A percentile compares a stretch with the other conserved stretches of the same genome.
phyloP scores from a whole-genome alignment of 2,329 filamentous ascomycete genomes.

The Penicillium vulpinum region DNA sequence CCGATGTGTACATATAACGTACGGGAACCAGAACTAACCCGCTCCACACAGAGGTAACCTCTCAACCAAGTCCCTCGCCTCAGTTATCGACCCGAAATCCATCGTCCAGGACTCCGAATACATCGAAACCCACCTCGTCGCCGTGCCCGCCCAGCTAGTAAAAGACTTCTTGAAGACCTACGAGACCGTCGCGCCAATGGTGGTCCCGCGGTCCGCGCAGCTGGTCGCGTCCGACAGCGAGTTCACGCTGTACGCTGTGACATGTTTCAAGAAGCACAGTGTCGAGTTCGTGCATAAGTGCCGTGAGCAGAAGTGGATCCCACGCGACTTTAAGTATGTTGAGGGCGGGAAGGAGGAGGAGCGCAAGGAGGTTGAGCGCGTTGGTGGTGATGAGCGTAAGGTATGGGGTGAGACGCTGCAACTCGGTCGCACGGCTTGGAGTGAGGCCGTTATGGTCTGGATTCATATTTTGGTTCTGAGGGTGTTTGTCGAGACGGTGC shows the following conservation, averaged over 20 bases:
- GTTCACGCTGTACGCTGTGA: conserved; percentile 83
- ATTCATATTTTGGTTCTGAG: conserved; percentile 85
- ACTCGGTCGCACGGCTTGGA: conserved; percentile 87
- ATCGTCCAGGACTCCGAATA: conserved; percentile 92
- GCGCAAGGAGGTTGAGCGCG: conserved; percentile 77
- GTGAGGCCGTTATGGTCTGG: conserved; percentile 95
- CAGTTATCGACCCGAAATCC: conserved; percentile 76
- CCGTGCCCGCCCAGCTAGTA: conserved; percentile 73
- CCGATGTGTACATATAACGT: not conserved
- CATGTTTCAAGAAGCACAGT: conserved; percentile 88
- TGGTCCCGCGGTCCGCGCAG: conserved; percentile 83
- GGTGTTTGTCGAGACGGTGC: conserved; percentile 97
- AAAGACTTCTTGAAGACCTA: conserved; percentile 90
- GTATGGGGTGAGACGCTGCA: conserved; percentile 89
- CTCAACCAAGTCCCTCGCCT: conserved; percentile 87
- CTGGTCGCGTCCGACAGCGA: conserved; percentile 85
- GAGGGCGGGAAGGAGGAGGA: conserved; percentile 90
- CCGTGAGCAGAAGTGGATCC: conserved; percentile 90
- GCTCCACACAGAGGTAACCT: conserved; percentile 71
- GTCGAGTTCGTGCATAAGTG: conserved; percentile 88
- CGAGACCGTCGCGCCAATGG: conserved; percentile 85
- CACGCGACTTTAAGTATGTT: conserved; percentile 89
- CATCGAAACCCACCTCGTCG: conserved; percentile 91
- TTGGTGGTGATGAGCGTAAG: conserved; percentile 83
- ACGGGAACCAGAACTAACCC: not conserved